Evolutionary conservation across 768 basidiomycete genomes (phyloP).

Genomic region (Coprinopsis marcescibilis): DNA sequence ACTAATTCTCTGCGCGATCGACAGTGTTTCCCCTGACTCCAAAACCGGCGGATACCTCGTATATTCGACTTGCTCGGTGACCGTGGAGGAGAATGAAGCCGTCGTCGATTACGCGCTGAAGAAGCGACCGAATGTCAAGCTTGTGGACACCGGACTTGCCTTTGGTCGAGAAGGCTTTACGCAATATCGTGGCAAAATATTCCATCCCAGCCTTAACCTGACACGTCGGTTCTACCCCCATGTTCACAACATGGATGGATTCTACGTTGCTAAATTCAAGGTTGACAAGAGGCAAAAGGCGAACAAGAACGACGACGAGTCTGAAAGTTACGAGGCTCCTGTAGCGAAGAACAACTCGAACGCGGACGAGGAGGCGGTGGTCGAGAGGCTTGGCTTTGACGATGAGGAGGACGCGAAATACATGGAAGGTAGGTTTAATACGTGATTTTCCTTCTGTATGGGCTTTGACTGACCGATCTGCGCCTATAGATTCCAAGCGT

Average conservation of each 20-base stretch:
- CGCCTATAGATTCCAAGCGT: constrained; percentile 58
- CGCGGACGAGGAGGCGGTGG: constrained; percentile 25
- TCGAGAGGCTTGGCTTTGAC: constrained; percentile 60
- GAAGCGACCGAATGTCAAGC: constrained; percentile 87
- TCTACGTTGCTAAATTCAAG: constrained; percentile 98
- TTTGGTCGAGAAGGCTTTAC: constrained; percentile 93
- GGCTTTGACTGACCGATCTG: constrained; percentile 11
- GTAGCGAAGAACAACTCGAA: constrained; percentile 20
- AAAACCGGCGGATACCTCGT: constrained; percentile 91
- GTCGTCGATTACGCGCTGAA: constrained; percentile 96
- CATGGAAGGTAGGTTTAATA: constrained; percentile 64
- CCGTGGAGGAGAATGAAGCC: constrained; percentile 96
- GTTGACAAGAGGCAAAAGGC: constrained; percentile 73
- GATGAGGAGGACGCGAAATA: constrained; percentile 71
- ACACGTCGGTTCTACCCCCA: constrained; percentile 93
- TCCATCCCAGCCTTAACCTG: constrained; percentile 69
- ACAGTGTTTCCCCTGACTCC: constrained; percentile 86
- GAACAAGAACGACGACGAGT: constrained; percentile 16
- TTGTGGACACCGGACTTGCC: constrained; percentile 88
- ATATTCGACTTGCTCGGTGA: constrained; percentile 98
- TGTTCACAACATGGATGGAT: constrained; percentile 99
- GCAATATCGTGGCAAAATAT: constrained; percentile 85
- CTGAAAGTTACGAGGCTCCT: constrained; percentile 23
- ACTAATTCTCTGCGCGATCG: constrained; percentile 95
- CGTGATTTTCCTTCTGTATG: constrained; percentile 8